Conservation (phyloP, 2,329 filamentous ascomycete species). For the Mycosphaerelloides madeirae region DNA sequence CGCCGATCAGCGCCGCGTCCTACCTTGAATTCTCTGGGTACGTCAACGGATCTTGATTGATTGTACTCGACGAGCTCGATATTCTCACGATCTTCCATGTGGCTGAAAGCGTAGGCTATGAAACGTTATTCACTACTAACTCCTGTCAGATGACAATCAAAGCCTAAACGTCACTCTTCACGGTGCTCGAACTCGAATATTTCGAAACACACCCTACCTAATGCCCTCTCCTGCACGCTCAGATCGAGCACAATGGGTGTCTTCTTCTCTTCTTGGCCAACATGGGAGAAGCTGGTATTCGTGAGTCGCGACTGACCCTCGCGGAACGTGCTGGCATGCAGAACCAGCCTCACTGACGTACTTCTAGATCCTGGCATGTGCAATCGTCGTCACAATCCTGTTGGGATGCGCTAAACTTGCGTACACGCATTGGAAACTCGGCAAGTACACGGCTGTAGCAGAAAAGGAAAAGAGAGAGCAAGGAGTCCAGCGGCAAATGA, state of each 20-base stretch:
- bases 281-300: conserved; percentile 89
- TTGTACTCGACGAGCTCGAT: too few species aligned
- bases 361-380: conserved; percentile 63
- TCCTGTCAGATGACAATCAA: too few species aligned
- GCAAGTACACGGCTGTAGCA: conserved; percentile 36
- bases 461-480: conserved; percentile 29
- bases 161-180: too few species aligned
- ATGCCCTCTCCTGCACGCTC: not conserved
- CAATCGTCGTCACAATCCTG: conserved; percentile 65
- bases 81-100: too few species aligned
- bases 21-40: too few species aligned
- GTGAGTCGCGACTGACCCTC: conserved; percentile 50
- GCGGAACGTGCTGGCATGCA: conserved; percentile 9
- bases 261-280: conserved; percentile 58
- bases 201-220: too few species aligned
- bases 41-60: too few species aligned
- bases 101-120: too few species aligned
- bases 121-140: too few species aligned
- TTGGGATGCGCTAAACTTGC: conserved; percentile 63
- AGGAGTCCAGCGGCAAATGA: conserved; percentile 31
- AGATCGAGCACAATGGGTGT: conserved; percentile 8
- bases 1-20: too few species aligned
- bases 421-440: conserved; percentile 39
- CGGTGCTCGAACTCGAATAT: too few species aligned
- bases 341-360: conserved; percentile 25